Percentiles rank a stretch among this genome's conserved stretches.
phyloP scores from a whole-genome alignment of 1,139 yeast genomes.

The Debaryomyces robertsiae region DNA sequence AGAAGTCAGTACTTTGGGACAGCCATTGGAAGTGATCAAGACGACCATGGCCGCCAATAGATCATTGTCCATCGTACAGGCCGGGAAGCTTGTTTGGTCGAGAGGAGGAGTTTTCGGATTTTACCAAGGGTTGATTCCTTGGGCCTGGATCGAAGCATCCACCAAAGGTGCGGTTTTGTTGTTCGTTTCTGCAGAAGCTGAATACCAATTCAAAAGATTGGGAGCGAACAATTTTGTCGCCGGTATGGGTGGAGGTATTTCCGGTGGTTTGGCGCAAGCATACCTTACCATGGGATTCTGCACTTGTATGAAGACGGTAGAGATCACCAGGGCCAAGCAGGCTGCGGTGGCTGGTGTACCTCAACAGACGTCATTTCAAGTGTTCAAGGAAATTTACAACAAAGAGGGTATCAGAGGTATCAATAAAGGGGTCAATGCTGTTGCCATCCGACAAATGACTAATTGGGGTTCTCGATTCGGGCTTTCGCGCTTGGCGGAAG shows the following conservation, averaged over 20 bases:
- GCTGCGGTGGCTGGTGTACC: slow-evolving; percentile 62
- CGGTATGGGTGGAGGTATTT: slow-evolving; percentile 93
- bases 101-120: slow-evolving; percentile 92
- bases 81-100: slow-evolving; percentile 79
- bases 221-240: slow-evolving; percentile 75
- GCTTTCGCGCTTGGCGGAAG: slow-evolving; percentile 88
- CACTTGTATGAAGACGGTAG: slow-evolving; percentile 97
- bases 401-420: slow-evolving; percentile 92
- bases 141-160: slow-evolving; percentile 99
- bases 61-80: slow-evolving; percentile 62
- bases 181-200: slow-evolving; percentile 91
- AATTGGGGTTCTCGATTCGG: slow-evolving; percentile 99
- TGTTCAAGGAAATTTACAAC: slow-evolving; percentile 78
- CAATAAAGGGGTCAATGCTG: slow-evolving; percentile 98
- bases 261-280: slow-evolving; percentile 96
- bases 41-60: slow-evolving; percentile 99
- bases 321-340: slow-evolving; percentile 87
- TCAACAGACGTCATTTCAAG: slow-evolving; percentile 80
- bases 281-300: slow-evolving; percentile 97
- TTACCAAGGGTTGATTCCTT: slow-evolving; percentile 96
- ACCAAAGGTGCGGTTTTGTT: slow-evolving; percentile 97
- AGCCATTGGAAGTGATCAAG: slow-evolving; percentile 92
- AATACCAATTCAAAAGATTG: slow-evolving; percentile 65
- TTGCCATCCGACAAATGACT: slow-evolving; percentile 96
- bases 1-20: slow-evolving; percentile 94